A percentile compares a stretch with the other conserved stretches of the same genome.
These are phyloP conservation scores for Lotus japonicus DNA, from an alignment of 306 rosid species.

Conservation along the genomic window DNA sequence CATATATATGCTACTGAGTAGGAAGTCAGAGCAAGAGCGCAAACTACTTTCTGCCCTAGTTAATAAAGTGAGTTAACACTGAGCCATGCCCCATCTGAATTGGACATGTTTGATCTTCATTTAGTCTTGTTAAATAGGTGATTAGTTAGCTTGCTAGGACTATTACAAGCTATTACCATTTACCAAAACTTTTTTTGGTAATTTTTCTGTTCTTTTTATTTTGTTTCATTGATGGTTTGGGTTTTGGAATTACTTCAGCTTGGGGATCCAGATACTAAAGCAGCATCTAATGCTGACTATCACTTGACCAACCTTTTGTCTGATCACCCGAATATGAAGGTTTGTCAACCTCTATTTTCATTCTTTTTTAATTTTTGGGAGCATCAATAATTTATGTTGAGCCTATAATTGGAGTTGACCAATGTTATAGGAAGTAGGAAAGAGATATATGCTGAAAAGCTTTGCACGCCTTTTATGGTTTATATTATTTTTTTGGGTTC, in stretches of 20 bases:
- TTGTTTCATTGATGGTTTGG: constrained; percentile 1
- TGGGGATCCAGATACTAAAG: constrained; percentile 91
- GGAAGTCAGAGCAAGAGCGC: constrained; percentile 96
- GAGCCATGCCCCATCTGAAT: background rate
- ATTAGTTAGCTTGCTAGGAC: background rate
- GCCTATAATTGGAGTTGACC: background rate
- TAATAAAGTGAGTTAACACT: constrained; percentile 66
- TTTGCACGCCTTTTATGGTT: background rate
- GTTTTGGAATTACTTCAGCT: constrained; percentile 47
- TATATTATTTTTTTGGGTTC: background rate
- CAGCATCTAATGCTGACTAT: constrained; percentile 91
- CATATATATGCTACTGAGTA: constrained; percentile 65
- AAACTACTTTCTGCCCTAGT: constrained; percentile 79
- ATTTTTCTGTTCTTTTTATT: background rate
- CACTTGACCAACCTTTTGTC: constrained; percentile 83
- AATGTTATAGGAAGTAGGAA: background rate
- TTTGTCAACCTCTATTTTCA: background rate
- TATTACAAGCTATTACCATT: background rate
- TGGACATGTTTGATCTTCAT: background rate
- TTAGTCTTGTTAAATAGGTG: background rate
- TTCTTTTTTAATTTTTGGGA: background rate
- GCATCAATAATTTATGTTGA: background rate
- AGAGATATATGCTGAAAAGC: background rate
- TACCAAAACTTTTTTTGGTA: background rate
- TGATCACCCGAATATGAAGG: constrained; percentile 98